A percentile compares a stretch with the other conserved stretches of the same genome.
Conservation (phyloP, 140 eudicot species). For the Ambrosia hybrid region DNA sequence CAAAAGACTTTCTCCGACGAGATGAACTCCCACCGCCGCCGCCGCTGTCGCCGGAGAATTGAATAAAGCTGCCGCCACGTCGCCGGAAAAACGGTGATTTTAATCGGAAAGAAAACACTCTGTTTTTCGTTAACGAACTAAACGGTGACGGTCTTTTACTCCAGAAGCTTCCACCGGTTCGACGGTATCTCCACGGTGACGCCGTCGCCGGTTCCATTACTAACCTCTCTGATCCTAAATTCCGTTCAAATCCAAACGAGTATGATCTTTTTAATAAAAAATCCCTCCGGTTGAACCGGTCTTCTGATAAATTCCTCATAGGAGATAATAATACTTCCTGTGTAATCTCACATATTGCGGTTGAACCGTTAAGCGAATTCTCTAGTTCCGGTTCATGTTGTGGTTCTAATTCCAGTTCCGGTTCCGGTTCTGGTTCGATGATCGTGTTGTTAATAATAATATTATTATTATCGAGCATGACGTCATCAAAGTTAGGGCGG, state of each 20-base stretch:
- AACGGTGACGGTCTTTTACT: slow-evolving; percentile 82
- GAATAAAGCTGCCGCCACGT: slow-evolving; percentile 50
- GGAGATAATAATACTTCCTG: slow-evolving; percentile 61
- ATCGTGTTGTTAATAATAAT: slow-evolving; percentile 50
- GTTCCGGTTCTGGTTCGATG: slow-evolving; percentile 50
- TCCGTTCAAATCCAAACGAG: slow-evolving; percentile 90
- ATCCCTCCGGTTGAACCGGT: slow-evolving; percentile 52
- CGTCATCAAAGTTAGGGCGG: slow-evolving; percentile 78
- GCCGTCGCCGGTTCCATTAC: slow-evolving; percentile 72
- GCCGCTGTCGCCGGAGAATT: slow-evolving; percentile 39
- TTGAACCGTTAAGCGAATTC: slow-evolving; percentile 7
- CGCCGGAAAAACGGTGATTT: slow-evolving; percentile 93
- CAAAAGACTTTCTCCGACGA: slow-evolving; percentile 65
- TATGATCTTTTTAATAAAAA: slow-evolving; percentile 77
- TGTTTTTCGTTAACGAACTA: slow-evolving; percentile 57
- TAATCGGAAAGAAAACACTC: slow-evolving; percentile 82
- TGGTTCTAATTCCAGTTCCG: slow-evolving; percentile 29
- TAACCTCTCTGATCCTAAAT: slow-evolving; percentile 71
- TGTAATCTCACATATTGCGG: slow-evolving; percentile 41
- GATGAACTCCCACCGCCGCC: slow-evolving; percentile 60
- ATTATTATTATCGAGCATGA: background rate
- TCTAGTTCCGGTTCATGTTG: background rate
- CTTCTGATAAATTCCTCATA: slow-evolving; percentile 46
- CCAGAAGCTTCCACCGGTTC: slow-evolving; percentile 66
- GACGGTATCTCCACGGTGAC: slow-evolving; percentile 75